These are phyloP conservation scores for Linderniella brevidens DNA, from an alignment of 257 asterid species.

Conservation along the genomic window DNA sequence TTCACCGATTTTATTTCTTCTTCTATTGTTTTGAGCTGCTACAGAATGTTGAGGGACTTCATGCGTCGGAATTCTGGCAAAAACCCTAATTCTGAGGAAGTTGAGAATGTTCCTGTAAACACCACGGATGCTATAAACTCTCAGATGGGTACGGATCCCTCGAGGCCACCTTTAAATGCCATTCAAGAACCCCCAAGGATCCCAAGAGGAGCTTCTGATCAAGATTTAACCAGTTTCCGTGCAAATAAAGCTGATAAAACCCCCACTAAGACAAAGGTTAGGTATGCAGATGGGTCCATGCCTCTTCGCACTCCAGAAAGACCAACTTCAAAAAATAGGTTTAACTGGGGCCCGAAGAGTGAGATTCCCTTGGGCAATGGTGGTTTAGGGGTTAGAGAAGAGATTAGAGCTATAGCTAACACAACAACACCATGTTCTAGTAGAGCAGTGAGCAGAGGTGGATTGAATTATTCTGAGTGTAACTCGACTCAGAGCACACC, in stretches of 20 bases:
- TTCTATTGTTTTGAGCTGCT: constrained; percentile 8
- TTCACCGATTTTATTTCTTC: constrained; percentile 4
- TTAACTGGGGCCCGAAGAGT: constrained; percentile 49
- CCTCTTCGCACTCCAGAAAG: constrained; percentile 63
- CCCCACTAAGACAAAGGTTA: constrained; percentile 46
- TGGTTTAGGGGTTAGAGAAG: constrained; percentile 38
- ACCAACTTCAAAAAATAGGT: constrained; percentile 28
- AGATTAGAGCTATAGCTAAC: constrained; percentile 26
- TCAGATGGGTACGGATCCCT: constrained; percentile 34
- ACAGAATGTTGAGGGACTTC: constrained; percentile 84
- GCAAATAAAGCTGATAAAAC: constrained; percentile 37
- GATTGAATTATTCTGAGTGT: constrained; percentile 51
- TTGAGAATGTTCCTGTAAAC: constrained; percentile 67
- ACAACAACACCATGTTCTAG: constrained; percentile 48
- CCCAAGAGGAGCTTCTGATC: constrained; percentile 27
- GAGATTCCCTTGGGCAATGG: constrained; percentile 25
- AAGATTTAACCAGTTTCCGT: constrained; percentile 26
- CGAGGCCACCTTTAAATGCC: constrained; percentile 67
- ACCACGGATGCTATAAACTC: constrained; percentile 37
- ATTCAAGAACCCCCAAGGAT: constrained; percentile 48
- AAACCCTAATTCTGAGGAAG: constrained; percentile 49
- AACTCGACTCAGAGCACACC: constrained; percentile 76
- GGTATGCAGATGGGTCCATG: constrained; percentile 24
- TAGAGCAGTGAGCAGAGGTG: constrained; percentile 36
- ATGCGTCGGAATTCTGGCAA: constrained; percentile 57